Evolutionary conservation across 371 early-diverging fungal species (phyloP).

Genomic region (Paraphysoderma sedebokerense): DNA sequence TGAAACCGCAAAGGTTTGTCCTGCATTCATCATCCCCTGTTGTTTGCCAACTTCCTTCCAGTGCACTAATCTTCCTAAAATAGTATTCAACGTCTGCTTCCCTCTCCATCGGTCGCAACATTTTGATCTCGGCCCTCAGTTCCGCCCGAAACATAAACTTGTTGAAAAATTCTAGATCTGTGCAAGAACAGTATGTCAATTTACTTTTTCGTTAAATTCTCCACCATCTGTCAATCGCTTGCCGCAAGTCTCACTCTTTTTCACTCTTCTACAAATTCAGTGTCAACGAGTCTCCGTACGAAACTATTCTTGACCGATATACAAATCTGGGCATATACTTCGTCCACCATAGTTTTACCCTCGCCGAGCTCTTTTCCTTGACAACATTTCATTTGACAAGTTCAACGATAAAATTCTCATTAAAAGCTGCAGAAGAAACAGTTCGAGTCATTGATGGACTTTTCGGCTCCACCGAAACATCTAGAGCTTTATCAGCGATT

Average conservation of each 20-base stretch:
- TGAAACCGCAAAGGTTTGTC: slow-evolving; percentile 37
- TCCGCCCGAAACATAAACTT: slow-evolving; percentile 33
- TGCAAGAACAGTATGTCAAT: slow-evolving; percentile 6
- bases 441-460: slow-evolving; percentile 78
- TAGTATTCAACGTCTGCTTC: slow-evolving; percentile 37
- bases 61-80: too few species aligned
- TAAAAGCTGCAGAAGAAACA: slow-evolving; percentile 71
- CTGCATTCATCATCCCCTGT: too few species aligned
- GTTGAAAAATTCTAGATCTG: slow-evolving; percentile 13
- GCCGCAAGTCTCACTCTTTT: not conserved
- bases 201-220: not conserved
- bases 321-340: slow-evolving; percentile 48
- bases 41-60: too few species aligned
- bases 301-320: slow-evolving; percentile 34
- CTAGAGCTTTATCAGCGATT: slow-evolving; percentile 65
- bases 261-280: not conserved
- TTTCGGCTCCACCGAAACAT: slow-evolving; percentile 81
- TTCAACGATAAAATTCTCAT: slow-evolving; percentile 43
- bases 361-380: slow-evolving; percentile 60
- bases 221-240: not conserved
- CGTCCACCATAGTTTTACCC: slow-evolving; percentile 48
- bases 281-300: not conserved
- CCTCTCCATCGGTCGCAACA: slow-evolving; percentile 33
- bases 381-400: slow-evolving; percentile 60
- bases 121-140: slow-evolving; percentile 31